Base-by-base conservation (phyloP, 2,329 filamentous ascomycete species). In the Arthrocladium fulminans region DNA sequence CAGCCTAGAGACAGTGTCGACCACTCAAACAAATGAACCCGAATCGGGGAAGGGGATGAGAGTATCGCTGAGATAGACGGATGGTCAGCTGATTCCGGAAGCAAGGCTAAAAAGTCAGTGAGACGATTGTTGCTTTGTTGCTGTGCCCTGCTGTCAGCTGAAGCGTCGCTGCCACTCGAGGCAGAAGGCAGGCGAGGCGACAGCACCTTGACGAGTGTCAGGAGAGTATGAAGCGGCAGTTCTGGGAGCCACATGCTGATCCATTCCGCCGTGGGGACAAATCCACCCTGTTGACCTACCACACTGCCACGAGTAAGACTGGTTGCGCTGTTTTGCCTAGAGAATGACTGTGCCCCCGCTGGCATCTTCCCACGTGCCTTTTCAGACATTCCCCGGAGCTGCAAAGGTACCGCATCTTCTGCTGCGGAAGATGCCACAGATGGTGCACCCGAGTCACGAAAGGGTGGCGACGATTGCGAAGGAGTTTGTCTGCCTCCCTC, bases 321-420 rank as follows among this genome's bases (percentile, higher is more conserved):
- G 1, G 86, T 86, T 23, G 83, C 86, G 65, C 88, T 94, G 61
- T 92, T 95, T 61, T 95, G 88, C 15, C 90, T 76, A 0, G 89
- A 95, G 63, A 96, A 95, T 1, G 79, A 79, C n/a, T 79, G 77
- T 43, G 83, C 75, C 1, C 86, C 85, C 10, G 86, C 88, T 23
- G 90, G 92, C 81, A 94, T 88, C 67, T 98, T 98, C 6, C 92
- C 92, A 43, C 92, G 76, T 13, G 92, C 92, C 65, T 97, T 98
- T 66, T 97, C 92, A 17, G 90, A 96, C 86, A 97, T 95, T 47
- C 88, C 88, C 49, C 87, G 79, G 24, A 94, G 65, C 63, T 96
- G 89, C 17, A 81, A 75, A 12, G 88, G 88, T 8, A 94, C 79
- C 3, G 84, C 83, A 51, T 94, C 88, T 51, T 94, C 88, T 1